Conservation (phyloP, 2,329 filamentous ascomycete species). For the Cyphellophora attinorum region DNA sequence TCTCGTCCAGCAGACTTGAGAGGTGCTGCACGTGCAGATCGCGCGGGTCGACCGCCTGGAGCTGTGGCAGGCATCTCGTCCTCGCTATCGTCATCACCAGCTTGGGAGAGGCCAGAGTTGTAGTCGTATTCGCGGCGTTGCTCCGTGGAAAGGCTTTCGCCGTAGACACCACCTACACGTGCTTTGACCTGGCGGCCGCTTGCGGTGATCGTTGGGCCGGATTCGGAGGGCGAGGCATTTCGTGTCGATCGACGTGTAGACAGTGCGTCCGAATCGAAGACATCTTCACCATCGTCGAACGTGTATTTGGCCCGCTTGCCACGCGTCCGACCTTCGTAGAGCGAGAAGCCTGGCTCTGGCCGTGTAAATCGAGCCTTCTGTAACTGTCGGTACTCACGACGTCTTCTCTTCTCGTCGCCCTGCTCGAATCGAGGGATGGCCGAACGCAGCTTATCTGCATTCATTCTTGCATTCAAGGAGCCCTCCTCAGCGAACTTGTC, state of each 20-base stretch:
- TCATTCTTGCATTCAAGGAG: conserved; percentile 60
- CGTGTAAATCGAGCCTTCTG: conserved; percentile 81
- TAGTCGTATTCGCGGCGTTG: conserved; percentile 29
- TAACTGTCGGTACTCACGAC: conserved; percentile 79
- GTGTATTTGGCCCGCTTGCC: conserved; percentile 97
- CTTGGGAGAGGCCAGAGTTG: conserved; percentile 32
- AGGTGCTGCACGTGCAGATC: conserved; percentile 15
- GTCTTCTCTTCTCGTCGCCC: conserved; percentile 90
- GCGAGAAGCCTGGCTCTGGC: conserved; percentile 78
- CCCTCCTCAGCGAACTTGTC: conserved; percentile 72
- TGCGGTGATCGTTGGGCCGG: conserved; percentile 60
- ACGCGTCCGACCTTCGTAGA: conserved; percentile 92
- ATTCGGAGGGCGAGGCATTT: conserved; percentile 64
- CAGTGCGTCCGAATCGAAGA: conserved; percentile 51
- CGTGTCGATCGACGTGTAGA: conserved; percentile 57
- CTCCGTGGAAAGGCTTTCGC: conserved; percentile 46
- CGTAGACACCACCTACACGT: conserved; percentile 45
- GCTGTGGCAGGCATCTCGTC: conserved; percentile 32
- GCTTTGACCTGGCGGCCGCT: conserved; percentile 72
- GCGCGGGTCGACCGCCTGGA: conserved; percentile 30
- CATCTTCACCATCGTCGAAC: conserved; percentile 79
- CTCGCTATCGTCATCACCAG: conserved; percentile 33
- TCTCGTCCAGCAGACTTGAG: conserved; percentile 8
- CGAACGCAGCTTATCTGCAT: conserved; percentile 66
- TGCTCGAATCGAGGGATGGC: conserved; percentile 87